These are phyloP conservation scores for Monosporascus sp. DNA, from an alignment of 2,329 filamentous ascomycete genomes.

Conservation along the genomic window DNA sequence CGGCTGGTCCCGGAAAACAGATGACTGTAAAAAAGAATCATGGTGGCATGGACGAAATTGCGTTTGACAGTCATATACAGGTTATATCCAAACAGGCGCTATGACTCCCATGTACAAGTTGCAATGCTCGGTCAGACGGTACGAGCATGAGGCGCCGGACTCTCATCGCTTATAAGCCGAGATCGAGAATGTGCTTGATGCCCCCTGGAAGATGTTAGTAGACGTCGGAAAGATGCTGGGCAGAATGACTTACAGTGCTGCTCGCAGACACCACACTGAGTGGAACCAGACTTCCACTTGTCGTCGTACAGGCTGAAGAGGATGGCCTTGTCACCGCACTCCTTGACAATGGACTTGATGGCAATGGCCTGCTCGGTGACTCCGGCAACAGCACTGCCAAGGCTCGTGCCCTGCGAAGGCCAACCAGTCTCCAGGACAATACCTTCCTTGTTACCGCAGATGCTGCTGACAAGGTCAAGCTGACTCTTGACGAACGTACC, in stretches of 20 bases:
- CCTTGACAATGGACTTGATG: slow-evolving; percentile 63
- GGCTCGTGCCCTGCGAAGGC: slow-evolving; percentile 65
- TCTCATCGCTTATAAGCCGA: background rate
- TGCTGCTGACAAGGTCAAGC: slow-evolving; percentile 61
- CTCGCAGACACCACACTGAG: slow-evolving; percentile 61
- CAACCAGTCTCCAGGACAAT: slow-evolving; percentile 90
- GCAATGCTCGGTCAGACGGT: too few relatives aligned
- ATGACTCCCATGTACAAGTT: too few relatives aligned
- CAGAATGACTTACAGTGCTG: slow-evolving; percentile 56
- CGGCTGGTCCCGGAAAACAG: too few relatives aligned
- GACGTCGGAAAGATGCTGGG: background rate
- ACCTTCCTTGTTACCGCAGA: slow-evolving; percentile 68
- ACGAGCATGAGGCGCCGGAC: too few relatives aligned
- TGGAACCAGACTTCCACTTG: slow-evolving; percentile 69
- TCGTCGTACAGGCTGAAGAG: slow-evolving; percentile 82
- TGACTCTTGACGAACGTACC: slow-evolving; percentile 72
- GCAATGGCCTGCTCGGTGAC: slow-evolving; percentile 62
- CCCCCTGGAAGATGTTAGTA: background rate
- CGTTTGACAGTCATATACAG: too few relatives aligned
- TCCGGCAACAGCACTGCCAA: slow-evolving; percentile 69
- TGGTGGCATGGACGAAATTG: too few relatives aligned
- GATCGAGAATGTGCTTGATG: slow-evolving; percentile 10
- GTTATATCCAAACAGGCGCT: too few relatives aligned
- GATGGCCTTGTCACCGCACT: slow-evolving; percentile 62
- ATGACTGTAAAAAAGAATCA: too few relatives aligned